A percentile compares a stretch with the other conserved stretches of the same genome.
Evolutionary conservation across 176 grass and related monocot species (phyloP).

Genomic region (Melocanna baccifera): DNA sequence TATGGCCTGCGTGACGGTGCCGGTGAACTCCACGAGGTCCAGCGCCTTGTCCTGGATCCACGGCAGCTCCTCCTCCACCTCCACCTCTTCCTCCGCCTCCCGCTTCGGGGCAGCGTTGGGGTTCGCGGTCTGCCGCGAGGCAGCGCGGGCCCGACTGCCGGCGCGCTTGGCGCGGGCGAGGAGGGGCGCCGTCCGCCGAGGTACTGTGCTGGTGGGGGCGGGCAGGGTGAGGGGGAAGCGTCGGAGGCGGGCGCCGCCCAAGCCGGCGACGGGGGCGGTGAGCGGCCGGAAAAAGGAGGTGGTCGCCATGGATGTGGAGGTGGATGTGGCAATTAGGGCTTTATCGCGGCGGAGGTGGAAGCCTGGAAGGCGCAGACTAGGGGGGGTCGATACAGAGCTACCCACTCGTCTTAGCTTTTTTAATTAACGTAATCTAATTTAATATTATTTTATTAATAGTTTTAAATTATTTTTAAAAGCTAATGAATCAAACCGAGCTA

Average conservation of each 20-base stretch:
- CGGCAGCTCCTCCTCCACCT: slow-evolving; percentile 90
- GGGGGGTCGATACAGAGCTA: no score
- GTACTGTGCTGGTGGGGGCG: not conserved
- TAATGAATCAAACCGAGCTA: no score
- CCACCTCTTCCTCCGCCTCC: slow-evolving; percentile 52
- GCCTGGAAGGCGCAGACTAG: not conserved
- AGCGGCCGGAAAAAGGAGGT: slow-evolving; percentile 48
- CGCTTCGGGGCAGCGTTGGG: slow-evolving; percentile 24
- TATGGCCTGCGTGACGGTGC: slow-evolving; percentile 88
- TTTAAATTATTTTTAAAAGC: no score
- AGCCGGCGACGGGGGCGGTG: not conserved
- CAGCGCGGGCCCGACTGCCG: not conserved
- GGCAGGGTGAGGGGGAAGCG: slow-evolving; percentile 5
- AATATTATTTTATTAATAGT: no score
- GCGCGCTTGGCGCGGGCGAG: slow-evolving; percentile 48
- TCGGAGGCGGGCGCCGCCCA: not conserved
- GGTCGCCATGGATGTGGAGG: slow-evolving; percentile 45
- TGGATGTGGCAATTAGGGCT: slow-evolving; percentile 47
- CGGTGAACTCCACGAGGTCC: slow-evolving; percentile 97
- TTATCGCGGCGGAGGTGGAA: slow-evolving; percentile 56
- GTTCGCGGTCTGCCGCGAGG: slow-evolving; percentile 40
- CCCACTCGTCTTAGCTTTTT: no score
- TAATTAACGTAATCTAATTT: no score
- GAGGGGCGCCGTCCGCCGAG: slow-evolving; percentile 28
- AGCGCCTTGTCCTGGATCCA: slow-evolving; percentile 99